Base-by-base conservation (phyloP, 257 asterid genomes). In the Plantago elongata region DNA sequence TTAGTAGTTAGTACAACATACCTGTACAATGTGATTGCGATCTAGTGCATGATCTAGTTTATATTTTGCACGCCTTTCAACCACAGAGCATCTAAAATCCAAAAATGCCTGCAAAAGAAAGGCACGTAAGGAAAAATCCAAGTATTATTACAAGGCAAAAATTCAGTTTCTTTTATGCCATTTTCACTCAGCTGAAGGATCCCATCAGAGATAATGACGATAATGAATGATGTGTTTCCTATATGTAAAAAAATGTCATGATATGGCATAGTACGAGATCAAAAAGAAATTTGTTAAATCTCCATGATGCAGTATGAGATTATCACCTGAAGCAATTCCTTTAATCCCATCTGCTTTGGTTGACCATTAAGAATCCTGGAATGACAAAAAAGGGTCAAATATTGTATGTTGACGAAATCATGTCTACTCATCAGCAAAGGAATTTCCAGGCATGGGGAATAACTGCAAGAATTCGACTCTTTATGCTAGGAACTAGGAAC, bases 331-430 rank as follows among this genome's bases (percentile, higher is more conserved):
- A 93, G 97, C 81, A 93, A 66, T 65, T 89, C 99, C 79, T 85
- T 93, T 79, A 93, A 72, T 14, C 99, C 99, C 99, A 93, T 89
- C 73, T 17, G 82, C 73, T 83, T 87, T n/a, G 99, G 99, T 80
- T 83, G 89, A 54, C 97, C 99, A 67, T 85, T 77, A 63, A 93
- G 91, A 71, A 93, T 89, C 78, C 99, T 93, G 90, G 48, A 45
- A 74, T 38, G 27, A 67, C 50, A 27, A 64, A 58, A 77, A 47
- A 15, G 3, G 59, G 59, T 55, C 58, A 69, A 69, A 51, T 60
- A 38, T 42, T 12, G 50, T 45, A 11, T 46, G 34, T 1, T 5
- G 16, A 49, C 22, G 29, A 15, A 16, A 34, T 27, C 0, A 52
- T 9, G 9, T 56, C 18, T 44, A 64, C 8, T 40, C 57, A 62